Conservation (phyloP, 805 yeast species). For the Kregervanrija delftensis region DNA sequence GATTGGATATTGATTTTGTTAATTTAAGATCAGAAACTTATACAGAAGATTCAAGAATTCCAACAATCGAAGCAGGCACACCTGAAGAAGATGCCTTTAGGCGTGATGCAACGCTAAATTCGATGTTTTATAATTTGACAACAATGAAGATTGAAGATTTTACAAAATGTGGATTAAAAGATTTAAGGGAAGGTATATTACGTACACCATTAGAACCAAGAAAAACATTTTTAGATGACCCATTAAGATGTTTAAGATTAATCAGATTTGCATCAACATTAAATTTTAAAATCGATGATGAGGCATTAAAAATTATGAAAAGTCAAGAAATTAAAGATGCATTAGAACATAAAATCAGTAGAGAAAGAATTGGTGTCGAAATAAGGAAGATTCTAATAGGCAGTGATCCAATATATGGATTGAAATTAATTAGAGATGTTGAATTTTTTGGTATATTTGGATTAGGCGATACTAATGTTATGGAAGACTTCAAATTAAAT, state of each 20-base stretch:
- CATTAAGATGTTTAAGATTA: constrained; percentile 78
- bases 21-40: constrained; percentile 85
- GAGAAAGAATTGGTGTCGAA: constrained; percentile 88
- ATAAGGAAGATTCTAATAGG: constrained; percentile 70
- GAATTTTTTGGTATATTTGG: constrained; percentile 55
- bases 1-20: constrained; percentile 87
- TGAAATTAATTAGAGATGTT: constrained; percentile 49
- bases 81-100: constrained; percentile 87
- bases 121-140: constrained; percentile 78
- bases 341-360: constrained; percentile 66
- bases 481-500: constrained; percentile 9
- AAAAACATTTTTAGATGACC: constrained; percentile 89
- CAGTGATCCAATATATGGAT: constrained; percentile 54
- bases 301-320: constrained; percentile 60
- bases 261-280: constrained; percentile 82
- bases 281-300: constrained; percentile 55
- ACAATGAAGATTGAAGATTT: constrained; percentile 73
- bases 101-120: constrained; percentile 93
- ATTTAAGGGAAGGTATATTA: constrained; percentile 60
- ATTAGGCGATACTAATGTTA: constrained; percentile 24
- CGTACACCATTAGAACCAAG: constrained; percentile 85
- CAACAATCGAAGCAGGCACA: constrained; percentile 75
- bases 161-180: constrained; percentile 70
- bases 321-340: constrained; percentile 48
- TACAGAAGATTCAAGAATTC: constrained; percentile 80